Percentiles rank a stretch among this genome's conserved stretches.
These are phyloP conservation scores for Hypoxylon perforatum DNA, from an alignment of 495 filamentous ascomycete genomes.

Conservation along the genomic window DNA sequence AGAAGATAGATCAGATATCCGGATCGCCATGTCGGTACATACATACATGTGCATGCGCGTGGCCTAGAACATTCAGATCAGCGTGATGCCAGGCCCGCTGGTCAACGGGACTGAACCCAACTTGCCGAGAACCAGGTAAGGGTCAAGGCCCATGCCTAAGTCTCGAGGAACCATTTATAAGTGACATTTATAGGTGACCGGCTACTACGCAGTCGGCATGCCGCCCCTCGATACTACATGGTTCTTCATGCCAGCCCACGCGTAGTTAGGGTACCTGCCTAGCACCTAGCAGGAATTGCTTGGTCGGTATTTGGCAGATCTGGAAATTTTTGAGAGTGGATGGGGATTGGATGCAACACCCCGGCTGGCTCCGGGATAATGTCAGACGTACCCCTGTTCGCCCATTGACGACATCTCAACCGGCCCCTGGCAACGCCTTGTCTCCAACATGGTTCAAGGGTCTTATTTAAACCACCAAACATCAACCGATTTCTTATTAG, in stretches of 20 bases:
- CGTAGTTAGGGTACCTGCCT: neutral
- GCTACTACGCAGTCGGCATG: too few species aligned
- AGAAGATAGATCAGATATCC: conserved; percentile 10
- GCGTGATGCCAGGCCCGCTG: conserved; percentile 8
- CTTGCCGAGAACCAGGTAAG: conserved; percentile 14
- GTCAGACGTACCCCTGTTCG: conserved; percentile 43
- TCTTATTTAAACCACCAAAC: conserved; percentile 45
- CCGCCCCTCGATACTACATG: too few species aligned
- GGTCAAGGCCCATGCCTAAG: conserved; percentile 1
- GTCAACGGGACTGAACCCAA: conserved; percentile 2
- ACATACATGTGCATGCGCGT: conserved; percentile 10
- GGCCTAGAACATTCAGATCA: conserved; percentile 25
- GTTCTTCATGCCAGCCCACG: conserved; percentile 4
- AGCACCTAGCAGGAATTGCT: conserved; percentile 7
- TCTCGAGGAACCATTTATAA: conserved; percentile 19
- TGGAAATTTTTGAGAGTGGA: conserved; percentile 26
- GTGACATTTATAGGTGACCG: neutral
- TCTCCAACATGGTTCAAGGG: conserved; percentile 47
- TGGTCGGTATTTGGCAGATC: conserved; percentile 32
- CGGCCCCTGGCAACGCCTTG: conserved; percentile 22
- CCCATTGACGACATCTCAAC: conserved; percentile 47
- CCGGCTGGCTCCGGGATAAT: conserved; percentile 38
- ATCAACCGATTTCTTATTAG: conserved; percentile 35
- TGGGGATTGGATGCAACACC: conserved; percentile 32
- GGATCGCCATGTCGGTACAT: conserved; percentile 23